Conservation (phyloP, 2,329 filamentous ascomycete species). For the Neonectria sp. region DNA sequence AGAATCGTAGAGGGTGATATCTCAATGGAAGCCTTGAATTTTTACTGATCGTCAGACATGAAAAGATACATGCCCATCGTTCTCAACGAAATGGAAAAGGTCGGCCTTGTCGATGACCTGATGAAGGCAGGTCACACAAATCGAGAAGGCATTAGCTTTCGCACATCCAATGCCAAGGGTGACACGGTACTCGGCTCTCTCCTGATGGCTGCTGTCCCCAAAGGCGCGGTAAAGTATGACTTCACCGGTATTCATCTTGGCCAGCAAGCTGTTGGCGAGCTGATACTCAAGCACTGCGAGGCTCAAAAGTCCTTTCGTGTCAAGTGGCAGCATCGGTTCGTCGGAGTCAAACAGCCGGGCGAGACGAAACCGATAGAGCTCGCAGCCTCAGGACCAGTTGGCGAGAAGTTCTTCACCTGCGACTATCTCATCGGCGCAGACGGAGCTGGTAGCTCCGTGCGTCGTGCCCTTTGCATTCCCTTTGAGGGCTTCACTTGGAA, state of each 20-base stretch:
- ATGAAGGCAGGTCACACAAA: background rate
- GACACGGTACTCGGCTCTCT: background rate
- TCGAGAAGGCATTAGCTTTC: conserved; percentile 6
- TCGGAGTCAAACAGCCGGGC: background rate
- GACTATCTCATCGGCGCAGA: conserved; percentile 8
- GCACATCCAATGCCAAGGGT: background rate
- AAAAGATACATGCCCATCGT: conserved; percentile 6
- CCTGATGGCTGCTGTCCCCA: background rate
- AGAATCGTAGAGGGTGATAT: background rate
- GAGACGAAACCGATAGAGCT: background rate
- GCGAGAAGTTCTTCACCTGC: conserved; percentile 12
- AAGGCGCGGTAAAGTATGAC: background rate
- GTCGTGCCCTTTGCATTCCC: conserved; percentile 10
- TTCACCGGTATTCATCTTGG: conserved; percentile 3
- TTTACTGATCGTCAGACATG: background rate
- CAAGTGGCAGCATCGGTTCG: conserved; percentile 2
- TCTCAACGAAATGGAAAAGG: conserved; percentile 1
- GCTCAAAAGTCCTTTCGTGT: conserved; percentile 5
- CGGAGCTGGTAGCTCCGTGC: conserved; percentile 6
- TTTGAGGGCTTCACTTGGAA: conserved; percentile 22
- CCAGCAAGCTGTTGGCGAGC: conserved; percentile 3
- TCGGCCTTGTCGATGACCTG: conserved; percentile 5
- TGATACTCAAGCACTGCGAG: conserved; percentile 3
- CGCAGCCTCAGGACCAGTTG: background rate
- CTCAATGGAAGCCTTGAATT: background rate